Percentiles rank a stretch among this genome's conserved stretches.
phyloP scores from a whole-genome alignment of 495 filamentous ascomycete genomes.

The Aspergillus cavernicola region DNA sequence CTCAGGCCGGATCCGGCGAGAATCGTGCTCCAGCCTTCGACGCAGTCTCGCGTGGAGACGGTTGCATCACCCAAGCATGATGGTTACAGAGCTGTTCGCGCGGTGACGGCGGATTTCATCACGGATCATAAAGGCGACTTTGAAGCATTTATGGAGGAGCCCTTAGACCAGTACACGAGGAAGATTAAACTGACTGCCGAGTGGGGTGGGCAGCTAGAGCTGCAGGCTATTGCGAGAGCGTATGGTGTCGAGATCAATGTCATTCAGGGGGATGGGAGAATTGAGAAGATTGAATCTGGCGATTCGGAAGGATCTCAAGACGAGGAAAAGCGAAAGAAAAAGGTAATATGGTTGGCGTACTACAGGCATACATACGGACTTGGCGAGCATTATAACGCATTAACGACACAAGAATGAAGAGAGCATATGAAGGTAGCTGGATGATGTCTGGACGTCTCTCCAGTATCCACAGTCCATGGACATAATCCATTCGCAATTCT shows the following conservation, averaged over 20 bases:
- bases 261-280: slow-evolving; percentile 72
- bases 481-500: no score
- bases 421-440: not conserved
- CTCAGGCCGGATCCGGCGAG: slow-evolving; percentile 44
- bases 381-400: slow-evolving; percentile 95
- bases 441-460: slow-evolving; percentile 9
- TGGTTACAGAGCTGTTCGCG: slow-evolving; percentile 45
- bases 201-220: slow-evolving; percentile 93
- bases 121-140: slow-evolving; percentile 57
- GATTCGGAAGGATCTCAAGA: slow-evolving; percentile 41
- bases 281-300: slow-evolving; percentile 67
- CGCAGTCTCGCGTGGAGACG: slow-evolving; percentile 41
- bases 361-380: slow-evolving; percentile 89
- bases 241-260: slow-evolving; percentile 83
- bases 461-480: no score
- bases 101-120: slow-evolving; percentile 55
- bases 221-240: slow-evolving; percentile 76
- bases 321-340: slow-evolving; percentile 39
- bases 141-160: slow-evolving; percentile 75
- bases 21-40: slow-evolving; percentile 34
- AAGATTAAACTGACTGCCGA: slow-evolving; percentile 87
- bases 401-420: slow-evolving; percentile 35
- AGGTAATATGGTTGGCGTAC: slow-evolving; percentile 83
- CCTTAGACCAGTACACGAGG: slow-evolving; percentile 64
- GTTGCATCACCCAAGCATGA: slow-evolving; percentile 40